phyloP scores from a whole-genome alignment of 2,329 filamentous ascomycete genomes.

The Lasiodiplodia sp. region DNA sequence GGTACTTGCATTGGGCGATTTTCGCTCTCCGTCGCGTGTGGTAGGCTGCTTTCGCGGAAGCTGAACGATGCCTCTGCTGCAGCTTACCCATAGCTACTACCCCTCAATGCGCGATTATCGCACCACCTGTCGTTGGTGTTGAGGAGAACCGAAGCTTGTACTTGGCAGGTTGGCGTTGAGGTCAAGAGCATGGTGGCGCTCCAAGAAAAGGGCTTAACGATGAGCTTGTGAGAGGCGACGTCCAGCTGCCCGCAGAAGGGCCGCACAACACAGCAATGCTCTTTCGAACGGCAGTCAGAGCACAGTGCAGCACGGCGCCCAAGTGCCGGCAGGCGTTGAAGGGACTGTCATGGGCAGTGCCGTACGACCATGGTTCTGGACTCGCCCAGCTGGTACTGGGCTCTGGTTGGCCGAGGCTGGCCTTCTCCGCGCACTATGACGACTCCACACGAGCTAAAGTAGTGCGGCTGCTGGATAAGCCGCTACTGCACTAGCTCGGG shows the following conservation, averaged over 20 bases:
- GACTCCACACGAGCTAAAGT: constrained; percentile 19
- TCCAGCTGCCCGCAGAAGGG: not conserved
- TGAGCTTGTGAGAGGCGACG: constrained; percentile 6
- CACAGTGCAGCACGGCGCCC: constrained; percentile 1
- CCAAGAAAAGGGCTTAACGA: constrained; percentile 12
- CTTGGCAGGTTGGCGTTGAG: not conserved
- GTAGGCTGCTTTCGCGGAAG: not conserved
- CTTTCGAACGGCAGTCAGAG: not conserved
- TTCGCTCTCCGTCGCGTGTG: not conserved
- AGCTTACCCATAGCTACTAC: not conserved
- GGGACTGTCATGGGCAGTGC: constrained; percentile 2
- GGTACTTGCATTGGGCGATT: not conserved
- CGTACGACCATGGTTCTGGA: constrained; percentile 20
- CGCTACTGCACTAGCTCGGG: constrained; percentile 1
- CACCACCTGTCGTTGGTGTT: constrained; percentile 5
- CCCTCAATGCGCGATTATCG: constrained; percentile 3
- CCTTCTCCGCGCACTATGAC: constrained; percentile 12
- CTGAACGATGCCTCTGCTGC: not conserved
- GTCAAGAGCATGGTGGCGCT: constrained; percentile 9
- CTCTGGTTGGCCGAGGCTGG: constrained; percentile 13
- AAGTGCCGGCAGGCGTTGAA: constrained; percentile 14
- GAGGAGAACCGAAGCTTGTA: constrained; percentile 1
- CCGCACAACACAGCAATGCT: not conserved
- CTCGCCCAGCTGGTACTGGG: constrained; percentile 18
- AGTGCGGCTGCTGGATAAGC: constrained; percentile 11